Evolutionary conservation across 2,329 filamentous ascomycete species (phyloP).

Genomic region (Seiridium unicorne): DNA sequence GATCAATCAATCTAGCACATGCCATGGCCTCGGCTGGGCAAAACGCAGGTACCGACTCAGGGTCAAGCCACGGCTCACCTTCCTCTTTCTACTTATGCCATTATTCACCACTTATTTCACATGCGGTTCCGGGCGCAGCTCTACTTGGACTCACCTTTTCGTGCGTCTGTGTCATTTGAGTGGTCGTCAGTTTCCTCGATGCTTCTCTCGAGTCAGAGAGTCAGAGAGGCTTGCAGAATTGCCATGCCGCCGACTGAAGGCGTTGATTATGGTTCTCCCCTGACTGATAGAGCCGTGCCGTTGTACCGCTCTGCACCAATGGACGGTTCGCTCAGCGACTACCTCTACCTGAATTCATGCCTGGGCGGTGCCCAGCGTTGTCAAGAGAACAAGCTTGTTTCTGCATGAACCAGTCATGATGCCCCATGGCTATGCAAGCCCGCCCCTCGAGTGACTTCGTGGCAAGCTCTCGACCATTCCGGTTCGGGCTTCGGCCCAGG

Average conservation of each 20-base stretch:
- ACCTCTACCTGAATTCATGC: neutral
- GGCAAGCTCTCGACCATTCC: slow-evolving; percentile 1
- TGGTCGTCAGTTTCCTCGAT: neutral
- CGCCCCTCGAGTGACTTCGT: neutral
- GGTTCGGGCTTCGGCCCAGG: neutral
- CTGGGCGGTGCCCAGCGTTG: neutral
- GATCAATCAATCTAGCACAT: slow-evolving; percentile 3
- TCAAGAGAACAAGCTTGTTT: slow-evolving; percentile 7
- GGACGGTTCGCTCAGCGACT: neutral
- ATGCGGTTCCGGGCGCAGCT: neutral
- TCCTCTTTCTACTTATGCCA: neutral
- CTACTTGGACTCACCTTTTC: neutral
- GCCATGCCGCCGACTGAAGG: no score
- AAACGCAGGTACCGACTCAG: neutral
- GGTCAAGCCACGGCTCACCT: neutral
- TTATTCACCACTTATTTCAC: neutral
- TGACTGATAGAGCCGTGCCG: no score
- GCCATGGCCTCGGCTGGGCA: neutral
- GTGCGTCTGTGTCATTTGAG: neutral
- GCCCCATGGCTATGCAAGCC: neutral
- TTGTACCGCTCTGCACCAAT: neutral
- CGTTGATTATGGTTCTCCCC: no score
- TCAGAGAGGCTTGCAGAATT: no score
- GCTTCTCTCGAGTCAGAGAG: no score
- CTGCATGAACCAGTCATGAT: slow-evolving; percentile 1